phyloP scores from a whole-genome alignment of 305 asterid genomes.

The Caryopteris hybrid region DNA sequence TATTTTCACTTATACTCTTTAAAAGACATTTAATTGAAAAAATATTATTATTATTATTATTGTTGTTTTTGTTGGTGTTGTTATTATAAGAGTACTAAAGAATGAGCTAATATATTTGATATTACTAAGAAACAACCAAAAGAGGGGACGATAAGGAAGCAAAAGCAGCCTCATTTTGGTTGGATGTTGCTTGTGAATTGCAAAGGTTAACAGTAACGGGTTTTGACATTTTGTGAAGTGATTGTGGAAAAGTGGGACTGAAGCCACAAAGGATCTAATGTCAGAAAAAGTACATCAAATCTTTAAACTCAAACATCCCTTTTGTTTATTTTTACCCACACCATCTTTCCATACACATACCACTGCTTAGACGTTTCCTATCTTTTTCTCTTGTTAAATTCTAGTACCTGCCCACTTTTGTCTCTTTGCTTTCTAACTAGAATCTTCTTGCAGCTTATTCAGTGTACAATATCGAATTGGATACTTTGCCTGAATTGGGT shows the following conservation, averaged over 20 bases:
- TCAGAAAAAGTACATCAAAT: constrained; percentile 30
- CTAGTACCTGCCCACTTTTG: constrained; percentile 20
- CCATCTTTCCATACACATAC: constrained; percentile 14
- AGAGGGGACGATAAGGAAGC: not conserved
- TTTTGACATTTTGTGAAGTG: constrained; percentile 37
- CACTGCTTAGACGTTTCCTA: constrained; percentile 12
- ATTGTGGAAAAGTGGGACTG: constrained; percentile 29
- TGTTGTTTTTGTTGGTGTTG: too few relatives aligned
- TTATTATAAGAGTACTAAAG: too few relatives aligned
- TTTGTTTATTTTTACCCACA: constrained; percentile 18
- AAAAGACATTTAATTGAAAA: too few relatives aligned
- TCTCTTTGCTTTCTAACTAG: constrained; percentile 19
- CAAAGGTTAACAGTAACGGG: constrained; percentile 29
- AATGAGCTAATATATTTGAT: too few relatives aligned
- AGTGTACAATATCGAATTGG: not conserved
- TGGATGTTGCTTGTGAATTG: constrained; percentile 17
- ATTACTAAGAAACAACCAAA: constrained; percentile 6
- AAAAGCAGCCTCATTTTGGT: not conserved
- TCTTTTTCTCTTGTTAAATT: constrained; percentile 24
- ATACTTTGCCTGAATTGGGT: constrained; percentile 37
- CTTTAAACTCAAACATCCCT: constrained; percentile 26
- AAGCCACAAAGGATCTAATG: constrained; percentile 32
- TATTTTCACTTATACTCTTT: too few relatives aligned
- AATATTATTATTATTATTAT: too few relatives aligned
- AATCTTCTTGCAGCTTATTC: constrained; percentile 28